Evolutionary conservation across 2,329 filamentous ascomycete species (phyloP), one percentile per base, ranked within the genome.

Genomic region (Stemphylium vesicarium): DNA sequence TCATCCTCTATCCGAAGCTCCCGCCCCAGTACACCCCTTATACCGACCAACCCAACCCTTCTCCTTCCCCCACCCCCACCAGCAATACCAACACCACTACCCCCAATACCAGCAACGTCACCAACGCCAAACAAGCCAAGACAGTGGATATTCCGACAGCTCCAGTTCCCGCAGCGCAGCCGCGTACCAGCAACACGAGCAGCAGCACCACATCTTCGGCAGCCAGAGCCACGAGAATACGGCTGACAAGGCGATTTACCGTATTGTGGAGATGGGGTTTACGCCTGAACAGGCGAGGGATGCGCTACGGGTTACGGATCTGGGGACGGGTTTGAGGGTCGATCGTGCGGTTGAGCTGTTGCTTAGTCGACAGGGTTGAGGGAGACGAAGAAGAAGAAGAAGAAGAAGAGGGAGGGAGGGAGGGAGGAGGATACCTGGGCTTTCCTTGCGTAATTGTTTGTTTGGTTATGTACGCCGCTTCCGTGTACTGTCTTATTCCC

Each of bases 201-300:
- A 66, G 2, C 74, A 75, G 51, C 71, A 50, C 53, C 60, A 64
- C 22, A 68, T 71, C 55, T 66, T 50, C 41, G 70, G 59, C 46
- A 68, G 61, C 22, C 72, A 62, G 58, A 62, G 64, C 59, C 82
- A 68, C 60, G 72, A 81, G 33, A 82, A 85, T 46, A 83, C 84
- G 0, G 81, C 82, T 12, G 84, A 86, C 42, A 77, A 79, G 40
- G 85, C 85, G 0, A 80, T 88, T 15, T 74, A 78, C 41, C 76
- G 80, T 37, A 82, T 88, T 51, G 82, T 86, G 4, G 81, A 85
- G 32, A 83, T 88, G 69, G 85, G 85, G 0, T 88, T 88, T 60
- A 78, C 78, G 7, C 74, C 80, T 13, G 78, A 79, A 15, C 79
- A 85, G 58, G 85, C 84, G 7, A 80, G 81, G 53, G 80, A 81